Evolutionary conservation across 2,329 filamentous ascomycete species (phyloP).

Genomic region (Endocalyx cinctus): DNA sequence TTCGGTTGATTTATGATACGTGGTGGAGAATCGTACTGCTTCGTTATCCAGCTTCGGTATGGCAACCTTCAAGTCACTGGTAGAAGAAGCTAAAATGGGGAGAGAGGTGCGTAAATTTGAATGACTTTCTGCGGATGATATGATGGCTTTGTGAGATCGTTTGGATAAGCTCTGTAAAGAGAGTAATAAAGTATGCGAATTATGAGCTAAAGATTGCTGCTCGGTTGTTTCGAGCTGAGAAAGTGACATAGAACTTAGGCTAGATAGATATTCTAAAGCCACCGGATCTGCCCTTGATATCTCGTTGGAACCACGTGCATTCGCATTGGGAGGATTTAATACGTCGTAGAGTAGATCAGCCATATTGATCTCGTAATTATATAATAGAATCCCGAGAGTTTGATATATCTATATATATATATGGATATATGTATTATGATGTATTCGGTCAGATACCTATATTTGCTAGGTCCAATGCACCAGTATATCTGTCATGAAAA

Average conservation of each 20-base stretch:
- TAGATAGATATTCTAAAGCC: constrained; percentile 67
- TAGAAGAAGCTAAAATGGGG: constrained; percentile 62
- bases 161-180: constrained; percentile 86
- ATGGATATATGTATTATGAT: not conserved
- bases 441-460: too few species aligned
- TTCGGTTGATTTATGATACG: constrained; percentile 70
- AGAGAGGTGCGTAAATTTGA: constrained; percentile 67
- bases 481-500: too few species aligned
- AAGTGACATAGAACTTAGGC: constrained; percentile 72
- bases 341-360: constrained; percentile 73
- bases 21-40: constrained; percentile 74
- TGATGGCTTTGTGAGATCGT: constrained; percentile 79
- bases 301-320: constrained; percentile 32
- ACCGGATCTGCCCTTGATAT: constrained; percentile 43
- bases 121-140: constrained; percentile 74
- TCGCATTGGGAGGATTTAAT: constrained; percentile 56
- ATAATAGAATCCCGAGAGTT: not conserved
- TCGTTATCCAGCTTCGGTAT: constrained; percentile 77
- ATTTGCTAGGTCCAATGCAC: too few species aligned
- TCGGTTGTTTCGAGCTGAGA: constrained; percentile 70
- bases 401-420: not conserved
- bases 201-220: constrained; percentile 73
- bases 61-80: constrained; percentile 61
- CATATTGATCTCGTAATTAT: constrained; percentile 38
- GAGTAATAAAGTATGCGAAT: constrained; percentile 73